These are phyloP conservation scores for Aphanomyces euteiches DNA, from an alignment of 352 stramenopile species.

Conservation along the genomic window DNA sequence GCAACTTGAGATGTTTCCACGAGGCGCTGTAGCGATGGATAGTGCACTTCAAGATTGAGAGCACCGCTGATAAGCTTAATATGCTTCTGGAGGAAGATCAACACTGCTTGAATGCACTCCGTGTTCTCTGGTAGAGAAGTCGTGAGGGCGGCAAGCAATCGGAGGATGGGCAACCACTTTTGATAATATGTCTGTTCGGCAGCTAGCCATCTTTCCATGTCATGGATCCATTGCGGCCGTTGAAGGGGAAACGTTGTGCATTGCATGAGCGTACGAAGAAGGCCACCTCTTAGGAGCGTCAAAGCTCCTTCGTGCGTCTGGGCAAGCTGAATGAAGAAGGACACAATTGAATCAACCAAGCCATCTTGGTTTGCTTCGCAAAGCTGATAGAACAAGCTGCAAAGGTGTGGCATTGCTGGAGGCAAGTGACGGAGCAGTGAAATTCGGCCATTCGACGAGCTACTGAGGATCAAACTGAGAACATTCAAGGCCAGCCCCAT, in stretches of 20 bases:
- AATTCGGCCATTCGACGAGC: slow-evolving; percentile 8
- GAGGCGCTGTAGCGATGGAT: slow-evolving; percentile 52
- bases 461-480: slow-evolving; percentile 41
- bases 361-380: slow-evolving; percentile 71
- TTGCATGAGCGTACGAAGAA: slow-evolving; percentile 58
- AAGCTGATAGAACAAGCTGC: slow-evolving; percentile 69
- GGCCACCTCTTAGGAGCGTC: slow-evolving; percentile 62
- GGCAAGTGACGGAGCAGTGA: neutral
- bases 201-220: slow-evolving; percentile 34
- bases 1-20: slow-evolving; percentile 71
- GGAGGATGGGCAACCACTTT: slow-evolving; percentile 74
- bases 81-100: slow-evolving; percentile 60
- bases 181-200: slow-evolving; percentile 70
- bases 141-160: slow-evolving; percentile 56
- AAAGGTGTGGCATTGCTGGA: slow-evolving; percentile 55
- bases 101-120: slow-evolving; percentile 50
- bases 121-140: slow-evolving; percentile 66
- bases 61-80: slow-evolving; percentile 66
- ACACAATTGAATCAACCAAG: slow-evolving; percentile 81
- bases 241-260: slow-evolving; percentile 25
- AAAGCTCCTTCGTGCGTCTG: slow-evolving; percentile 59
- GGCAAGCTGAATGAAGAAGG: slow-evolving; percentile 64
- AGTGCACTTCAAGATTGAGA: slow-evolving; percentile 49
- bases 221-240: slow-evolving; percentile 36
- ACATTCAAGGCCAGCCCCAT: slow-evolving; percentile 76